Percentiles rank a stretch among this genome's conserved stretches.
Conservation (phyloP, 1,284 basidiomycete genomes). For the Volvariella volvacea region DNA sequence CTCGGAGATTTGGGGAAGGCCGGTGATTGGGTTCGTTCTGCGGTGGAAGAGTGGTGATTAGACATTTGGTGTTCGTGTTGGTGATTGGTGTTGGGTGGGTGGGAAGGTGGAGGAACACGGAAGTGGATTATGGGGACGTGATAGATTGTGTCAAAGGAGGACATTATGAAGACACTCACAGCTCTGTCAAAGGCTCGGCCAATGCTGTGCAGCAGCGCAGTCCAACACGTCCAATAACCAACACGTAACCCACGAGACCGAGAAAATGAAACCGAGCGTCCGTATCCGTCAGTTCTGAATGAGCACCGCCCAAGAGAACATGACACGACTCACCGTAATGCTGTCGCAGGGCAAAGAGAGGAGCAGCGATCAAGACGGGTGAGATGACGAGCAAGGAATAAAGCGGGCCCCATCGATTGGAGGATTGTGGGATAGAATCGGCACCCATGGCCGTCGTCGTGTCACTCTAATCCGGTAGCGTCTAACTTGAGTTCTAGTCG, state of each 20-base stretch:
- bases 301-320: too few species aligned
- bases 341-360: slow-evolving; percentile 32
- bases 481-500: too few species aligned
- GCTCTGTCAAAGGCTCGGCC: slow-evolving; percentile 32
- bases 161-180: slow-evolving; percentile 20
- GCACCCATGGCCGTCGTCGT: background rate
- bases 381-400: slow-evolving; percentile 37
- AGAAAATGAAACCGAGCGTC: too few species aligned
- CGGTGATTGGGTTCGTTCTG: slow-evolving; percentile 48
- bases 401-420: slow-evolving; percentile 34
- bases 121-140: too few species aligned
- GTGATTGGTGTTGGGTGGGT: background rate
- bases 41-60: background rate
- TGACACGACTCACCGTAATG: slow-evolving; percentile 36
- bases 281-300: too few species aligned
- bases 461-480: background rate
- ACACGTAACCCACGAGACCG: too few species aligned
- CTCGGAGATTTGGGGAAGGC: slow-evolving; percentile 67
- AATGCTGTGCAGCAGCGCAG: slow-evolving; percentile 25
- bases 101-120: background rate
- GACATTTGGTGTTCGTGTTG: background rate
- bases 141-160: background rate
- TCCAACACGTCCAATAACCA: too few species aligned
- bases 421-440: background rate
- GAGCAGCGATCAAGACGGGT: slow-evolving; percentile 38